A percentile compares a stretch with the other conserved stretches of the same genome.
These are phyloP conservation scores for Cinnamomum chago DNA, from an alignment of 164 flowering plant species.

Conservation along the genomic window DNA sequence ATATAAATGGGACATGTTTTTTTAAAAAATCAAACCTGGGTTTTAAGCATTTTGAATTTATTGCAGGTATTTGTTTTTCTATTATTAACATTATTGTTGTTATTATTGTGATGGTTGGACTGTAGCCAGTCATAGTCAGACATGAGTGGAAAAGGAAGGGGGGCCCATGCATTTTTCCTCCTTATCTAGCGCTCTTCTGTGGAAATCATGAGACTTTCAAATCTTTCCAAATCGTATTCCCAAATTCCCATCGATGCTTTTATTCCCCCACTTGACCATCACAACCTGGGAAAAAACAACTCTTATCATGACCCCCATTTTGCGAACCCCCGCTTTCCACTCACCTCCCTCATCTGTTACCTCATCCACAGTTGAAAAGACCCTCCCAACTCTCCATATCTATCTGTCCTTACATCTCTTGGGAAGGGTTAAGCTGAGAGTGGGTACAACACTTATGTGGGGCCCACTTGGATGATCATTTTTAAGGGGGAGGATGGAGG, in stretches of 20 bases:
- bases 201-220: neutral
- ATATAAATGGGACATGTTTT: no score
- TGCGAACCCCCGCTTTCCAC: neutral
- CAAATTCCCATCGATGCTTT: neutral
- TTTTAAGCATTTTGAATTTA: no score
- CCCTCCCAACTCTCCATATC: neutral
- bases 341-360: neutral
- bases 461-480: no score
- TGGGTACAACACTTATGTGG: no score
- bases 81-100: no score
- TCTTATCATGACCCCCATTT: slow-evolving; percentile 1
- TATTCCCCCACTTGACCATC: neutral
- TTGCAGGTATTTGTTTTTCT: no score
- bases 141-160: neutral
- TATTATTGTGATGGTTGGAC: no score
- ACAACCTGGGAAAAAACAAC: neutral
- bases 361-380: neutral
- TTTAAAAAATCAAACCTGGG: no score
- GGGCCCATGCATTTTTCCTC: neutral
- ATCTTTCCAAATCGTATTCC: neutral
- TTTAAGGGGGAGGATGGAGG: no score
- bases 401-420: no score
- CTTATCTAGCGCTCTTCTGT: neutral
- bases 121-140: neutral
- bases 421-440: no score